Evolutionary conservation across 768 basidiomycete genomes (phyloP).

Genomic region (Mycena haematopus): DNA sequence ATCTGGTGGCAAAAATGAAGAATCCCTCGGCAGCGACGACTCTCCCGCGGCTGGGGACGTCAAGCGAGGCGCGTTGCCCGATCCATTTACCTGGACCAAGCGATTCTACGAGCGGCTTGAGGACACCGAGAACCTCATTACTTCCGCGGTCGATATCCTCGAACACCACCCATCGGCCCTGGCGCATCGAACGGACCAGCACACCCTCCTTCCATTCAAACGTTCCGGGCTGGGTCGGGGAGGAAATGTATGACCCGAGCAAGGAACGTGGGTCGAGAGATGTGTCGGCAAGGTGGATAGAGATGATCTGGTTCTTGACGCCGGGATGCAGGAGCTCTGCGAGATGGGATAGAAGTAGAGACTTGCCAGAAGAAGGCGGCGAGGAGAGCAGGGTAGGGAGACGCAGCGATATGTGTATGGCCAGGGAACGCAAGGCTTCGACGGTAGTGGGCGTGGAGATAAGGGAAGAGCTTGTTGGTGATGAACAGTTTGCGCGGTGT

Average conservation of each 20-base stretch:
- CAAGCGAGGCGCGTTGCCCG: conserved; percentile 70
- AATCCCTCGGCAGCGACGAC: conserved; percentile 83
- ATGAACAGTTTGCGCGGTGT: conserved; percentile 49
- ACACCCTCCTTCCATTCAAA: conserved; percentile 99
- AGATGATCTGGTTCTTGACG: conserved; percentile 72
- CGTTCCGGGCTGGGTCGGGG: conserved; percentile 77
- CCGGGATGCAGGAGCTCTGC: conserved; percentile 68
- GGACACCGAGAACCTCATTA: conserved; percentile 84
- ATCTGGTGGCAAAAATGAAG: conserved; percentile 89
- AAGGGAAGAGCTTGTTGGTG: conserved; percentile 44
- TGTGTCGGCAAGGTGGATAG: conserved; percentile 92
- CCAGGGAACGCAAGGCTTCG: conserved; percentile 64
- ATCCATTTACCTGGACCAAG: conserved; percentile 73
- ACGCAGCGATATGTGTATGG: conserved; percentile 67
- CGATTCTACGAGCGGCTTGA: conserved; percentile 86
- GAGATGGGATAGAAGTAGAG: conserved; percentile 78
- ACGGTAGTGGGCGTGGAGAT: conserved; percentile 71
- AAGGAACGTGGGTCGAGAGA: conserved; percentile 94
- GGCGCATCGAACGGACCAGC: conserved; percentile 84
- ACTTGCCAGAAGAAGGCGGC: conserved; percentile 88
- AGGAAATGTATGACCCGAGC: conserved; percentile 92
- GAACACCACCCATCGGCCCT: conserved; percentile 92
- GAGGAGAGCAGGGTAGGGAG: conserved; percentile 86
- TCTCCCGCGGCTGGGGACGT: conserved; percentile 75
- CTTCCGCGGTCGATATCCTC: conserved; percentile 93